phyloP scores from a whole-genome alignment of 2,329 filamentous ascomycete genomes.

The Botrytis fragariae region DNA sequence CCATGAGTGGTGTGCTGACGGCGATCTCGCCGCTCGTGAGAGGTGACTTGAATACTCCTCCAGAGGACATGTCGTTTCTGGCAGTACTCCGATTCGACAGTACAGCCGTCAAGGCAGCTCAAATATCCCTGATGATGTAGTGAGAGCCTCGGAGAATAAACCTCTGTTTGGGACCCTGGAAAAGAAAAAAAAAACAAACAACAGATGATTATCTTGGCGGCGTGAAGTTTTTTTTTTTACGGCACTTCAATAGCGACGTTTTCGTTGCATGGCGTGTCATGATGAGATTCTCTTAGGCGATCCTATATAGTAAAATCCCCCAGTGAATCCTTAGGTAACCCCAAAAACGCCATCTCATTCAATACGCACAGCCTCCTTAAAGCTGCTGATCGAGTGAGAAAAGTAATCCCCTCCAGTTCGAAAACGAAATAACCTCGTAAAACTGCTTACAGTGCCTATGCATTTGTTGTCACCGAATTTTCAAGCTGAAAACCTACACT shows the following conservation, averaged over 20 bases:
- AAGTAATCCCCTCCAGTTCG: neutral
- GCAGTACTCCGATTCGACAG: neutral
- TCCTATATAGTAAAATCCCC: constrained; percentile 13
- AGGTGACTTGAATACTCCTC: constrained; percentile 17
- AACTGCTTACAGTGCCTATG: neutral
- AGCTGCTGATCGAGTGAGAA: neutral
- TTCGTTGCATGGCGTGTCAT: neutral
- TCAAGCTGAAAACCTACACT: neutral
- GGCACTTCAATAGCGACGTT: neutral
- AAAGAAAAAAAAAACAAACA: neutral
- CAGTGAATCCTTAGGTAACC: neutral
- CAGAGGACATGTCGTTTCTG: constrained; percentile 17
- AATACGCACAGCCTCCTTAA: constrained; percentile 1
- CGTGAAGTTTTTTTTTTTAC: neutral
- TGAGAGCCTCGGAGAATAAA: neutral
- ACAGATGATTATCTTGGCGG: neutral
- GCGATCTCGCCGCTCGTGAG: constrained; percentile 9
- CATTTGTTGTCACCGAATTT: neutral
- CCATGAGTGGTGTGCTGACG: neutral
- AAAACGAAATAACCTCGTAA: neutral
- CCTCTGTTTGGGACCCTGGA: neutral
- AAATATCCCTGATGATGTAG: neutral
- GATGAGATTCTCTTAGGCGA: constrained; percentile 1
- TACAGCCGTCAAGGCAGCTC: neutral
- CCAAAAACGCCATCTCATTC: neutral